phyloP scores from a whole-genome alignment of 495 filamentous ascomycete species.

The Apiosordaria backusii region DNA sequence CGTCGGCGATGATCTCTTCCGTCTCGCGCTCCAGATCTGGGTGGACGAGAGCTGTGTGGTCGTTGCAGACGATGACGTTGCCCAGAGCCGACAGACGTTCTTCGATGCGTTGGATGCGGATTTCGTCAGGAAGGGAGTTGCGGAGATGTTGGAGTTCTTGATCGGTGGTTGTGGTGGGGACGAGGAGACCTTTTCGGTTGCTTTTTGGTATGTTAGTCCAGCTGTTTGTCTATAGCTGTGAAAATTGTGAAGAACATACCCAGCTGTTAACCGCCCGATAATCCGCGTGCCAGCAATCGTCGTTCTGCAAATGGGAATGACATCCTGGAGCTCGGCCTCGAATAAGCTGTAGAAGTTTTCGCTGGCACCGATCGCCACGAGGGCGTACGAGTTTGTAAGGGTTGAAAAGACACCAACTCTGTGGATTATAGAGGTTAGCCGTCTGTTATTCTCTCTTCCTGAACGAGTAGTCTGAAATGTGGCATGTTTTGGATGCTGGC shows the following conservation, averaged over 20 bases:
- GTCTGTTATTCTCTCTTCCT: neutral
- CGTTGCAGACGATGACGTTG: slow-evolving; percentile 94
- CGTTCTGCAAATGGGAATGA: slow-evolving; percentile 94
- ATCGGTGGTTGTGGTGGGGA: slow-evolving; percentile 93
- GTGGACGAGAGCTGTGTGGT: slow-evolving; percentile 93
- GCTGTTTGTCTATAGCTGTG: too few relatives aligned
- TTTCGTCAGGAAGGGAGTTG: slow-evolving; percentile 83
- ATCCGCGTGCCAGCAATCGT: slow-evolving; percentile 98
- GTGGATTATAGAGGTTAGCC: slow-evolving; percentile 5
- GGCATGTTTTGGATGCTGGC: neutral
- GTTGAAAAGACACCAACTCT: slow-evolving; percentile 96
- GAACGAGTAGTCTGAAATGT: neutral
- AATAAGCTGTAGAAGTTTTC: slow-evolving; percentile 99
- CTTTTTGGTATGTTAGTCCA: slow-evolving; percentile 36
- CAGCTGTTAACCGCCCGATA: slow-evolving; percentile 89
- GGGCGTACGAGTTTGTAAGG: slow-evolving; percentile 91
- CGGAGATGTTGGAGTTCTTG: slow-evolving; percentile 96
- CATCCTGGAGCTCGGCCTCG: slow-evolving; percentile 94
- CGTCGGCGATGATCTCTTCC: slow-evolving; percentile 93
- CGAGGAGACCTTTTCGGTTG: slow-evolving; percentile 93
- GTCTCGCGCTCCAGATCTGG: slow-evolving; percentile 97
- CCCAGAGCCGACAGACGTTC: slow-evolving; percentile 93
- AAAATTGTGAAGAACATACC: slow-evolving; percentile 52
- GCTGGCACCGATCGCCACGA: slow-evolving; percentile 89
- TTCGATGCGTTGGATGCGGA: slow-evolving; percentile 92